A percentile compares a stretch with the other conserved stretches of the same genome.
Evolutionary conservation across 2,329 filamentous ascomycete species (phyloP).

Genomic region (Alternaria panax): DNA sequence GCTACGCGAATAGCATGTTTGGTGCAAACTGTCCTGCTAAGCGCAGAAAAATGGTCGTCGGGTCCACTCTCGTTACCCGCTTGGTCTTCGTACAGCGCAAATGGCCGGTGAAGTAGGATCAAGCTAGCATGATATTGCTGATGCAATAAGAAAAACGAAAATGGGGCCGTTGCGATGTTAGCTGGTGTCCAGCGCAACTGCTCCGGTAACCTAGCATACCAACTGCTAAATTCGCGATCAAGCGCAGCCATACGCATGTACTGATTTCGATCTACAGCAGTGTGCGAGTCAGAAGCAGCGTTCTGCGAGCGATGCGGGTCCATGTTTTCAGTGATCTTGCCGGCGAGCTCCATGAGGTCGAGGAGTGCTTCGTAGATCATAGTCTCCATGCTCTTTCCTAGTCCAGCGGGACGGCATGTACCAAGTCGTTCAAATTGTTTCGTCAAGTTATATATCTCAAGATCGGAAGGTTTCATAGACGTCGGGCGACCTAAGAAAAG

Average conservation of each 20-base stretch:
- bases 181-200: constrained; percentile 47
- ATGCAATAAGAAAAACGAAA: constrained; percentile 61
- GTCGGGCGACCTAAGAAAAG: constrained; percentile 63
- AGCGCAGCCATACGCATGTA: constrained; percentile 61
- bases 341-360: constrained; percentile 64
- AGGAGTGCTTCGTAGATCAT: constrained; percentile 62
- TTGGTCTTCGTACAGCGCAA: constrained; percentile 60
- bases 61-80: constrained; percentile 45
- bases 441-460: constrained; percentile 58
- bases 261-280: constrained; percentile 54
- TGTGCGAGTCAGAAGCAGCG: constrained; percentile 28
- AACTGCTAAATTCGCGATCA: constrained; percentile 63
- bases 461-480: constrained; percentile 62
- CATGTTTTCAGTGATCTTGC: constrained; percentile 59
- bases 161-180: constrained; percentile 48
- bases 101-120: constrained; percentile 62
- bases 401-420: constrained; percentile 48
- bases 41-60: constrained; percentile 54
- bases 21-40: constrained; percentile 62
- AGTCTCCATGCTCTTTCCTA: constrained; percentile 42
- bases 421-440: constrained; percentile 56
- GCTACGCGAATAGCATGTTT: constrained; percentile 63
- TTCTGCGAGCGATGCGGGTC: constrained; percentile 41
- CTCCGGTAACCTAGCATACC: constrained; percentile 62
- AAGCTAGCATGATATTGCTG: constrained; percentile 64